Evolutionary conservation across 2,329 filamentous ascomycete species (phyloP), one percentile per base, ranked within the genome.

Genomic region (Talaromyces sp.): DNA sequence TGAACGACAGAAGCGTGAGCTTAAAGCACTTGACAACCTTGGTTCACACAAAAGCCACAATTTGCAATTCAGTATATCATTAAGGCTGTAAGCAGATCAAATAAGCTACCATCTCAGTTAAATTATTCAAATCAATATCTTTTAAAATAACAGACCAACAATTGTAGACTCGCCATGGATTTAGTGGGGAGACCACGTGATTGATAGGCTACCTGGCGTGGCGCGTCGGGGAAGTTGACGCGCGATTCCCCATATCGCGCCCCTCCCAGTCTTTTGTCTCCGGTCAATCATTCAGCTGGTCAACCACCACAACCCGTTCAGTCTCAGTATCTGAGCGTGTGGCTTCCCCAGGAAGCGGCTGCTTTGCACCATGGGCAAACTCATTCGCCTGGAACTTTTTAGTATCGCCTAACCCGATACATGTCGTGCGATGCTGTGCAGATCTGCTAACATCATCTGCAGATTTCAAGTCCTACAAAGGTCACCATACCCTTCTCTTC

Each of bases 401-500:
- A 97, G 91, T 94, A 80, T 61, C 86, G 79, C 14, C 20, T 37
- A 44, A 33, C 36, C 27, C 27, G 47, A 22, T 33, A 40, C n/a
- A 42, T 48, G 41, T 37, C 47, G 43, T 29, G n/a, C n/a, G n/a
- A n/a, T n/a, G 40, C 11, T 54, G 49, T 49, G 47, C 33, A 45
- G 47, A 62, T 47, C 53, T 46, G 54, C 62, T 68, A 53, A 70
- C 54, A 41, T 63, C 74, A 55, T 70, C 48, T 32, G 44, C 67
- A 94, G 90, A 99, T 80, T 99, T 99, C 86, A 99, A 99, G 79
- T 97, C 94, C 65, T 99, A 99, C 80, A 96, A 96, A 75, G 94
- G 92, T 53, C 92, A 97, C 67, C 94, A 99, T 78, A 87, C 85
- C 55, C 85, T 99, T 40, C 85, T 97, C 48, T 97, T 99, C 67